phyloP scores from a whole-genome alignment of 495 filamentous ascomycete species.

The Evansstolkia leycettana region DNA sequence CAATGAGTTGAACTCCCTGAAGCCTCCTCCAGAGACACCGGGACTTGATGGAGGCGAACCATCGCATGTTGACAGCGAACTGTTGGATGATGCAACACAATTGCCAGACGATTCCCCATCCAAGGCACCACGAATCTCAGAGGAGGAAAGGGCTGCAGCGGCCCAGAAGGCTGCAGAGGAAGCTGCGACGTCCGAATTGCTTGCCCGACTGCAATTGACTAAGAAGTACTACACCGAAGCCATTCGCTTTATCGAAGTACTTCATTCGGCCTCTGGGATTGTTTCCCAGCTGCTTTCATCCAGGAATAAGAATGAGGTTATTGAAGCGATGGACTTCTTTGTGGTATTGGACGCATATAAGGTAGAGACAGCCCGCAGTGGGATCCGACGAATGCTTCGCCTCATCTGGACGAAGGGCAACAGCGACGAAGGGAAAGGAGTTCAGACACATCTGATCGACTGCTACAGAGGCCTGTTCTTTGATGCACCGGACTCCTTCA shows the following conservation, averaged over 20 bases:
- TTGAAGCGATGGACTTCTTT: constrained; percentile 98
- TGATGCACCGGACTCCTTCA: constrained; percentile 79
- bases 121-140: constrained; percentile 47
- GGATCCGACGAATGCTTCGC: constrained; percentile 87
- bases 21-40: constrained; percentile 65
- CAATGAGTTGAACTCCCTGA: constrained; percentile 64
- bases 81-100: constrained; percentile 85
- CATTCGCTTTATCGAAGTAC: constrained; percentile 85
- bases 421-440: constrained; percentile 96
- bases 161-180: constrained; percentile 60
- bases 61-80: constrained; percentile 54
- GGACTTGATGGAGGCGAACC: constrained; percentile 51
- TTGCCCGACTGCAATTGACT: constrained; percentile 75
- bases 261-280: constrained; percentile 64
- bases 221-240: constrained; percentile 86
- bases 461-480: constrained; percentile 96
- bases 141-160: constrained; percentile 40
- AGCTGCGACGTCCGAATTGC: constrained; percentile 61
- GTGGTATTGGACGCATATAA: constrained; percentile 90
- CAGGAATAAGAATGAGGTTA: constrained; percentile 94
- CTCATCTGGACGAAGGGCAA: constrained; percentile 99
- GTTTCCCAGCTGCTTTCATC: constrained; percentile 82
- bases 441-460: constrained; percentile 93
- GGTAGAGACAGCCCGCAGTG: constrained; percentile 76
- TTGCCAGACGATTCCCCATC: constrained; percentile 51